Base-by-base conservation (phyloP, 805 yeast genomes). In the Kluyveromyces lactis region DNA sequence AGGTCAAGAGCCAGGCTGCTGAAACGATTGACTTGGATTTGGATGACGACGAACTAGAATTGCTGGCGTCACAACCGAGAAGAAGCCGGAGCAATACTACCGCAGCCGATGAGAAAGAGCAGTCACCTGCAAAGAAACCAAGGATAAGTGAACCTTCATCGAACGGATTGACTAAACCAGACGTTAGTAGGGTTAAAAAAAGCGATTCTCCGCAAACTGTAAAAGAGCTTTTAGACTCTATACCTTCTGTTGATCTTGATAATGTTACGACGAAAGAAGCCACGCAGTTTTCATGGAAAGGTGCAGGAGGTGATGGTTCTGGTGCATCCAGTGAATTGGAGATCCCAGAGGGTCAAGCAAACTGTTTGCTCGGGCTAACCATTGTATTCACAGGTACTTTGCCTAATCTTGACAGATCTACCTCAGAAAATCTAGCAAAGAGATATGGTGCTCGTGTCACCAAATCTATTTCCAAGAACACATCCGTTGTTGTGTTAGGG, bases 301-400 rank as follows among this genome's bases (percentile, higher is more conserved):
- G 33, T 6, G 21, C 18, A 7, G 18, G 15, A 8, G 29, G 19
- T 15, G 68, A 69, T 45, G 49, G 60, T 0, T 54, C 66, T 12
- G 66, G 66, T 8, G 41, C 52, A 13, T 63, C 61, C 11, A 27
- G 46, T 15, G 50, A 40, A 12, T 38, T 61, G 19, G 78, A 75
- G 12, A 66, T 87, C 23, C 96, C 97, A 0, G 81, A 73, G 47
- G 96, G 95, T 2, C 73, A 79, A 9, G 85, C 87, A 3, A 80
- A 89, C 56, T 92, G 98, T 63, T 64, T 92, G 32, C 70, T 81
- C 2, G 98, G 98, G 0, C 63, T 92, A 18, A 86, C 95, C 0
- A 82, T 92, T 46, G 97, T 92, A 0, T 90, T 92, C 56, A 92
- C 98, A 0, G 98, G 98, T 29, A 75, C 77, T 4, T 62, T 92